Evolutionary conservation across 805 yeast species (phyloP).

Genomic region (Teunomyces aglyptinius): DNA sequence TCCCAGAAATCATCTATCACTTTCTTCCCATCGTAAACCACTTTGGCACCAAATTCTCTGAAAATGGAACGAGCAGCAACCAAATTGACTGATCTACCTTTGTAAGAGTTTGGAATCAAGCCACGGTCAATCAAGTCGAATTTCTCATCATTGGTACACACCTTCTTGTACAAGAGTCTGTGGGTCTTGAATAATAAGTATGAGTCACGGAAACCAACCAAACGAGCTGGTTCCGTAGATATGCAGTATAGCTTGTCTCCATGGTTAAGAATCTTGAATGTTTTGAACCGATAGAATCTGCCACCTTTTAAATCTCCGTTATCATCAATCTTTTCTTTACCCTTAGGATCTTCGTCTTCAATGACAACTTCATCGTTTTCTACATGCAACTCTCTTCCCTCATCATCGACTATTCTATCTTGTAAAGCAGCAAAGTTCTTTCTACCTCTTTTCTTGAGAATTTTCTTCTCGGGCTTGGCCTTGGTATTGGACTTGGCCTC

Average conservation of each 20-base stretch:
- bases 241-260: slow-evolving; percentile 83
- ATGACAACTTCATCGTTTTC: slow-evolving; percentile 75
- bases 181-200: slow-evolving; percentile 87
- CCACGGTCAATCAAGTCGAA: slow-evolving; percentile 77
- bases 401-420: slow-evolving; percentile 54
- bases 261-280: slow-evolving; percentile 60
- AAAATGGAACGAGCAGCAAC: slow-evolving; percentile 89
- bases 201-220: slow-evolving; percentile 91
- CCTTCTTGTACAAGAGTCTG: slow-evolving; percentile 67
- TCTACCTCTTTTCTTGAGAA: slow-evolving; percentile 22
- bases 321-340: slow-evolving; percentile 68
- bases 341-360: slow-evolving; percentile 69
- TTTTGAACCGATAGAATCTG: slow-evolving; percentile 68
- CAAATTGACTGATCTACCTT: slow-evolving; percentile 83
- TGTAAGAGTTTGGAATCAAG: slow-evolving; percentile 83
- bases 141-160: slow-evolving; percentile 74
- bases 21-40: slow-evolving; percentile 75
- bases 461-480: neutral
- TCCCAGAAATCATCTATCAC: slow-evolving; percentile 90
- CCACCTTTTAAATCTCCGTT: slow-evolving; percentile 70
- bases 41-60: slow-evolving; percentile 88
- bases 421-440: slow-evolving; percentile 37
- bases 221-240: slow-evolving; percentile 93
- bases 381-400: slow-evolving; percentile 64
- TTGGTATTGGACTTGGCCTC: neutral